Conservation (phyloP, 2,329 filamentous ascomycete species). For the Sporothrix mexicana region DNA sequence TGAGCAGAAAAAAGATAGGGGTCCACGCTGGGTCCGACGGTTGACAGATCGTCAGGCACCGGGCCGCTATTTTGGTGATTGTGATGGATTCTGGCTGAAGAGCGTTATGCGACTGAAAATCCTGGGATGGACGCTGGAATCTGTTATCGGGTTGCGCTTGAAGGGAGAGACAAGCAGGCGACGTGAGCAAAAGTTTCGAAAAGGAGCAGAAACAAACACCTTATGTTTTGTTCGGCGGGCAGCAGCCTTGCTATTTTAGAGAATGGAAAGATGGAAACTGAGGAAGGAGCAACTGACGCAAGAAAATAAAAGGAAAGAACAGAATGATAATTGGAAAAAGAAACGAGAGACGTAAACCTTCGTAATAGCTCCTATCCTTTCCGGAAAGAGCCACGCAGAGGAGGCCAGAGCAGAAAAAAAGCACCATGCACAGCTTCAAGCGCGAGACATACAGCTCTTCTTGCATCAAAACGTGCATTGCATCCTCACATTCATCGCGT, state of each 20-base stretch:
- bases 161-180: not conserved
- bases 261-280: not conserved
- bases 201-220: not conserved
- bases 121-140: not conserved
- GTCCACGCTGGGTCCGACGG: conserved; percentile 7
- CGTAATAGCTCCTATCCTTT: not conserved
- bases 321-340: not conserved
- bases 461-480: conserved; percentile 6
- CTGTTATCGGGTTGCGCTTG: not conserved
- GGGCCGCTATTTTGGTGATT: not conserved
- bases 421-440: conserved; percentile 10
- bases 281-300: conserved; percentile 11
- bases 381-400: conserved; percentile 13
- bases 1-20: not conserved
- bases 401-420: conserved; percentile 16
- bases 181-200: not conserved
- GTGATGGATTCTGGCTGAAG: not conserved
- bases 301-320: conserved; percentile 17
- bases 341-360: not conserved
- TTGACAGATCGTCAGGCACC: conserved; percentile 21
- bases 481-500: conserved; percentile 16
- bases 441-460: conserved; percentile 17
- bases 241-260: conserved; percentile 15
- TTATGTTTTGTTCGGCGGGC: not conserved
- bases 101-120: not conserved